Evolutionary conservation across 1,284 basidiomycete species (phyloP).

Genomic region (Fistulinella cinereoalba): DNA sequence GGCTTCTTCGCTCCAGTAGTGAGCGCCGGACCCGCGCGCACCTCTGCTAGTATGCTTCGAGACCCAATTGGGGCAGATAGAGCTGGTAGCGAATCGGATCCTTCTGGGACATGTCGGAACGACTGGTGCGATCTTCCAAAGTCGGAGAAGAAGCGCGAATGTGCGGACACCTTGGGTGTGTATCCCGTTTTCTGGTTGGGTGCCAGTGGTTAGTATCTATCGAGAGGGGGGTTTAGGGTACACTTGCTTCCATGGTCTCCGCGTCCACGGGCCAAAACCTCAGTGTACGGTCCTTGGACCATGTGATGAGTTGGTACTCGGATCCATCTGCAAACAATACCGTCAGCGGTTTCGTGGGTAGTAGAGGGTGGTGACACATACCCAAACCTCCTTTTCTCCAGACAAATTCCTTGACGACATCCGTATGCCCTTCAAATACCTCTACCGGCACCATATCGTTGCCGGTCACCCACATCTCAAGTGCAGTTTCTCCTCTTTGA

Average conservation of each 20-base stretch:
- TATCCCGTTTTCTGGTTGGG: conserved; percentile 45
- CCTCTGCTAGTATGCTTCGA: conserved; percentile 65
- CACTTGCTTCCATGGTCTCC: conserved; percentile 65
- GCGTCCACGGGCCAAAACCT: conserved; percentile 87
- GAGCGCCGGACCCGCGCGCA: conserved; percentile 52
- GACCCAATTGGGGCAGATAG: conserved; percentile 68
- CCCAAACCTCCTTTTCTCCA: conserved; percentile 75
- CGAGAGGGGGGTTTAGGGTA: not conserved
- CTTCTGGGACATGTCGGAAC: conserved; percentile 48
- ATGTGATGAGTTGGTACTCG: conserved; percentile 92
- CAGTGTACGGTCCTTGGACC: conserved; percentile 93
- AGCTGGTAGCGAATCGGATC: conserved; percentile 33
- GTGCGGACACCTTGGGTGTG: conserved; percentile 20
- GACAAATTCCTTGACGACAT: conserved; percentile 97
- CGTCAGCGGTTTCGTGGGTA: not conserved
- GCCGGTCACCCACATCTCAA: conserved; percentile 79
- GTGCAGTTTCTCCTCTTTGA: conserved; percentile 80
- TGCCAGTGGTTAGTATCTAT: not conserved
- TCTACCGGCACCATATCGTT: conserved; percentile 58
- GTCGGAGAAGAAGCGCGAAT: conserved; percentile 27
- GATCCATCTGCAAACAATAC: conserved; percentile 47
- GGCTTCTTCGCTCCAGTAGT: conserved; percentile 22
- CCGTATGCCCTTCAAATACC: conserved; percentile 84
- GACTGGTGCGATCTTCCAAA: conserved; percentile 35
- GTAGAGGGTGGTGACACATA: conserved; percentile 27